These are phyloP conservation scores for Parachaetomium inaequale DNA, from an alignment of 495 filamentous ascomycete genomes.

Conservation along the genomic window DNA sequence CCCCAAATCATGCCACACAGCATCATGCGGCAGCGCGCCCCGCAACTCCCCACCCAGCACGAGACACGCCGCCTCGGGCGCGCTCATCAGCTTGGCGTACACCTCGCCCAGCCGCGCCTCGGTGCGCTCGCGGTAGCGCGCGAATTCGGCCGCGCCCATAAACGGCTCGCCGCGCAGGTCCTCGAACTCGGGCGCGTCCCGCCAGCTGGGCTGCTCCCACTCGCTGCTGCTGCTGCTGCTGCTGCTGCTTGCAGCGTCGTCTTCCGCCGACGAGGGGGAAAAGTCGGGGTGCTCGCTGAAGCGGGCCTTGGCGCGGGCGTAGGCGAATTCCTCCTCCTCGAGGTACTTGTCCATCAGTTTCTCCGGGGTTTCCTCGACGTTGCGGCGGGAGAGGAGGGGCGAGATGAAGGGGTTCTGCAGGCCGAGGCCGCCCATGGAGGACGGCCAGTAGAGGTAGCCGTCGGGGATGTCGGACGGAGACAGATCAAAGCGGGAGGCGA, in stretches of 20 bases:
- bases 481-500: conserved; percentile 52
- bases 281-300: conserved; percentile 6
- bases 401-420: conserved; percentile 53
- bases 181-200: conserved; percentile 12
- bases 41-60: conserved; percentile 14
- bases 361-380: conserved; percentile 14
- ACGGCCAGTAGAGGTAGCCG: conserved; percentile 59
- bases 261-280: not conserved
- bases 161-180: conserved; percentile 34
- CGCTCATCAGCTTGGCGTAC: conserved; percentile 19
- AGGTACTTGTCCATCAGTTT: conserved; percentile 21
- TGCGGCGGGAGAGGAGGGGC: conserved; percentile 18
- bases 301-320: conserved; percentile 42
- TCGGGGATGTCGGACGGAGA: conserved; percentile 50
- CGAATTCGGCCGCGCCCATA: conserved; percentile 49
- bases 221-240: not conserved
- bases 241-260: not conserved
- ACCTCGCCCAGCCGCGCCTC: conserved; percentile 20
- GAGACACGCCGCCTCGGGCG: conserved; percentile 9
- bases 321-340: conserved; percentile 34
- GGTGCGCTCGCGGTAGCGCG: conserved; percentile 40
- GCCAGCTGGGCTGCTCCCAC: not conserved
- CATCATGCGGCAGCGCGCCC: conserved; percentile 19
- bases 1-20: conserved; percentile 16
- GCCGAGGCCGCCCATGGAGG: conserved; percentile 52